Conservation (phyloP, 768 basidiomycete genomes). For the Pleurotus sapidus region DNA sequence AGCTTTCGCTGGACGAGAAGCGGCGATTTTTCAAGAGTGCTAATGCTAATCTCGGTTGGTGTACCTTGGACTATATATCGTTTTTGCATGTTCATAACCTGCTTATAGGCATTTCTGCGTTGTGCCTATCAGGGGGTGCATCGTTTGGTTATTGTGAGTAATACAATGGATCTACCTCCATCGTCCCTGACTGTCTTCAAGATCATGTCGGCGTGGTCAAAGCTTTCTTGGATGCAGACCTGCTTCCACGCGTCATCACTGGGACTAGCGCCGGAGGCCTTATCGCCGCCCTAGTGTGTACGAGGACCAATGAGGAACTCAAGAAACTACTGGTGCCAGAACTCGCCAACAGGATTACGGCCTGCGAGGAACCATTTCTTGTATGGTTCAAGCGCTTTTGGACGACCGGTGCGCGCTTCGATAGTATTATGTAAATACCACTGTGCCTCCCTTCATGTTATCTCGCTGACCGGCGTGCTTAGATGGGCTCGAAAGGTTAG, state of each 20-base stretch:
- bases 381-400: slow-evolving; percentile 73
- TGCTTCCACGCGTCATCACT: slow-evolving; percentile 90
- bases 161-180: too few relatives aligned
- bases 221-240: slow-evolving; percentile 82
- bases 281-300: slow-evolving; percentile 73
- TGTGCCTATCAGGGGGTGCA: slow-evolving; percentile 96
- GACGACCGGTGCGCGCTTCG: slow-evolving; percentile 93
- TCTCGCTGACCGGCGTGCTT: slow-evolving; percentile 13
- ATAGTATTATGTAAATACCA: slow-evolving; percentile 54
- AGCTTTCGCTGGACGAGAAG: slow-evolving; percentile 85
- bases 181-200: slow-evolving; percentile 20
- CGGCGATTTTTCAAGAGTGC: slow-evolving; percentile 86
- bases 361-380: slow-evolving; percentile 72
- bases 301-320: slow-evolving; percentile 86
- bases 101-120: slow-evolving; percentile 63
- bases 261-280: slow-evolving; percentile 95
- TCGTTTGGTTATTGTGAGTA: slow-evolving; percentile 90
- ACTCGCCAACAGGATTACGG: slow-evolving; percentile 79
- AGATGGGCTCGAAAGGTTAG: slow-evolving; percentile 87
- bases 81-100: neutral
- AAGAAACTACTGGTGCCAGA: slow-evolving; percentile 74
- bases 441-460: neutral
- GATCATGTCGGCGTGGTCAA: slow-evolving; percentile 91
- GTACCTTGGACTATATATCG: neutral
- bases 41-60: slow-evolving; percentile 78